Base-by-base conservation (phyloP, 2,329 filamentous ascomycete genomes). In the Alternaria postmessia region DNA sequence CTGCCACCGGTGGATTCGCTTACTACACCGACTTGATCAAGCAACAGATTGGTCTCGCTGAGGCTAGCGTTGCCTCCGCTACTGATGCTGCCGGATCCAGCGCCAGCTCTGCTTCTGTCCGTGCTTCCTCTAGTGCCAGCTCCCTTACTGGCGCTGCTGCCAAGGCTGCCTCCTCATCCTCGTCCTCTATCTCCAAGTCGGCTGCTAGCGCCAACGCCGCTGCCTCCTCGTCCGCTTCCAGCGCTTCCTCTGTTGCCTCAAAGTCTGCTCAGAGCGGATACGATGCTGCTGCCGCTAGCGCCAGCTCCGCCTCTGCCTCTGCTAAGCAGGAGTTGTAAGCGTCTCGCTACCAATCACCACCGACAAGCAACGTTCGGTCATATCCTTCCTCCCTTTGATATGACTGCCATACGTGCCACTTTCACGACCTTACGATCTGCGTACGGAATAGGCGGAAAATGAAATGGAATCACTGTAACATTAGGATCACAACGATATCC, bases 21-120 rank as follows among this genome's bases (percentile, higher is more conserved):
- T 72, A 73, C 53, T 79, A 76, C 69, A 73, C 74, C 75, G 76
- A 82, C 68, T 80, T 77, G 72, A 67, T 80, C 67, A 78, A 81
- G 76, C 78, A 79, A 62, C 75, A 83, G 69, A 59, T 83, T 57
- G 82, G 82, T 57, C 69, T 84, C 39, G 80, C 79, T 51, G 81
- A 81, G 36, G 78, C 80, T 65, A 80, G 75, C 59, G 92, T 90
- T 49, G 88, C 89, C 59, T 94, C 95, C 75, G 92, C 92, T 8
- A 94, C 92, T 5, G 62, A 65, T 26, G 73, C 78, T 44, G 78
- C 75, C 36, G 64, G 59, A 22, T 68, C 73, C 42, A 72, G 68
- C 36, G 68, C 64, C 34, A 63, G 66, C 48, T 62, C 64, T 62
- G 70, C 67, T 41, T 69, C 64, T 26, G 26, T 11, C 18, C 39